These are phyloP conservation scores for Hymenoscyphus fraxineus DNA, from an alignment of 2,329 filamentous ascomycete genomes.

Conservation along the genomic window DNA sequence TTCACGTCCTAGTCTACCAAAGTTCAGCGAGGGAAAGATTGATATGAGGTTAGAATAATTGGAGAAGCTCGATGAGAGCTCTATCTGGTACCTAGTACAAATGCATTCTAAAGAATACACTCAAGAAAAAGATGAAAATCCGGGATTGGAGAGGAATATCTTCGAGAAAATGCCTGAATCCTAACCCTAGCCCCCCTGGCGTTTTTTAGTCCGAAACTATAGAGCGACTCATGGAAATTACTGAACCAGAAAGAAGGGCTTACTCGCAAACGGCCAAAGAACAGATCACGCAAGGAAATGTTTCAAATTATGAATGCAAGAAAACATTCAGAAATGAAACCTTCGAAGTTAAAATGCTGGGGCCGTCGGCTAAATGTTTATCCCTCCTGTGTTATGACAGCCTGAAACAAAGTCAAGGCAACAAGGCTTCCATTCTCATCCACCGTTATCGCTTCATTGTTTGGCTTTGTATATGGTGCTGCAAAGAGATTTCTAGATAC, in stretches of 20 bases:
- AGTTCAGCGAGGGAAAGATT: too few relatives aligned
- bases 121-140: too few relatives aligned
- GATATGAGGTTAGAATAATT: too few relatives aligned
- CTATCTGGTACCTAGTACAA: neutral
- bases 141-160: constrained; percentile 36
- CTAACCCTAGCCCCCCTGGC: too few relatives aligned
- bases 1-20: too few relatives aligned
- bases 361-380: neutral
- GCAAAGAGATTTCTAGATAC: neutral
- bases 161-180: neutral
- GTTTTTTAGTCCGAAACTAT: neutral
- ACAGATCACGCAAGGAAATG: neutral
- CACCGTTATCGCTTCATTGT: neutral
- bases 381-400: neutral
- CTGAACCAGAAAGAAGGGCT: neutral
- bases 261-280: too few relatives aligned
- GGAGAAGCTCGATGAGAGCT: too few relatives aligned
- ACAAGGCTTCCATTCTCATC: constrained; percentile 1
- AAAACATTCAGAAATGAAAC: neutral
- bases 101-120: constrained; percentile 45
- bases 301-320: neutral
- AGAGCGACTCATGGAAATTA: neutral
- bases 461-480: neutral
- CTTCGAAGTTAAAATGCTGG: neutral
- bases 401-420: neutral